Evolutionary conservation across 352 stramenopile genomes (phyloP).

Genomic region (Aphanomyces astaci): DNA sequence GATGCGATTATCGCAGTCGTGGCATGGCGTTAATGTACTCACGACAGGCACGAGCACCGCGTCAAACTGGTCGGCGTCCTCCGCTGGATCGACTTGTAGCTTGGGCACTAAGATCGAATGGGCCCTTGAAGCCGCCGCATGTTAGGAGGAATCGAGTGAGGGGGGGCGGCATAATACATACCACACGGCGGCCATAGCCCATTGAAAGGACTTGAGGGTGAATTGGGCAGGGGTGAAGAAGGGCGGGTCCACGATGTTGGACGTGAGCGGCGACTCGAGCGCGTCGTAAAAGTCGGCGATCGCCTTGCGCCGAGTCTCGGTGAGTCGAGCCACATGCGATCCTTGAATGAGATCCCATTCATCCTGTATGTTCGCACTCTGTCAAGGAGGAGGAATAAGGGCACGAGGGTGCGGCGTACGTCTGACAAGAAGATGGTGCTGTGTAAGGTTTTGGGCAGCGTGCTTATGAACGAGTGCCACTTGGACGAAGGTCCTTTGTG

Average conservation of each 20-base stretch:
- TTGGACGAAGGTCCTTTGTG: slow-evolving; percentile 7
- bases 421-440: slow-evolving; percentile 11
- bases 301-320: not conserved
- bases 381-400: not conserved
- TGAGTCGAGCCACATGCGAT: slow-evolving; percentile 13
- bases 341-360: slow-evolving; percentile 18
- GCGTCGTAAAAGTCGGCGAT: slow-evolving; percentile 13
- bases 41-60: slow-evolving; percentile 17
- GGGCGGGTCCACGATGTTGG: slow-evolving; percentile 5
- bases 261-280: slow-evolving; percentile 11
- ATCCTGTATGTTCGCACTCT: not conserved
- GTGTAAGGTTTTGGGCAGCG: not conserved
- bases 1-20: not conserved
- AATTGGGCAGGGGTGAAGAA: slow-evolving; percentile 10
- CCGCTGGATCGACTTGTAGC: not conserved
- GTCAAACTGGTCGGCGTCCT: not conserved
- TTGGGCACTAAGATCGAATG: slow-evolving; percentile 15
- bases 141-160: not conserved
- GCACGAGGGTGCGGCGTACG: too few relatives aligned
- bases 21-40: slow-evolving; percentile 1
- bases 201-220: slow-evolving; percentile 18
- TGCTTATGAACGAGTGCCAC: slow-evolving; percentile 1
- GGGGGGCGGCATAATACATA: not conserved
- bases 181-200: slow-evolving; percentile 18
- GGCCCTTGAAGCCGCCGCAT: not conserved